Evolutionary conservation across 1,284 basidiomycete species (phyloP), one percentile per base, ranked within the genome.

Genomic region (Sporisorium sorghi): DNA sequence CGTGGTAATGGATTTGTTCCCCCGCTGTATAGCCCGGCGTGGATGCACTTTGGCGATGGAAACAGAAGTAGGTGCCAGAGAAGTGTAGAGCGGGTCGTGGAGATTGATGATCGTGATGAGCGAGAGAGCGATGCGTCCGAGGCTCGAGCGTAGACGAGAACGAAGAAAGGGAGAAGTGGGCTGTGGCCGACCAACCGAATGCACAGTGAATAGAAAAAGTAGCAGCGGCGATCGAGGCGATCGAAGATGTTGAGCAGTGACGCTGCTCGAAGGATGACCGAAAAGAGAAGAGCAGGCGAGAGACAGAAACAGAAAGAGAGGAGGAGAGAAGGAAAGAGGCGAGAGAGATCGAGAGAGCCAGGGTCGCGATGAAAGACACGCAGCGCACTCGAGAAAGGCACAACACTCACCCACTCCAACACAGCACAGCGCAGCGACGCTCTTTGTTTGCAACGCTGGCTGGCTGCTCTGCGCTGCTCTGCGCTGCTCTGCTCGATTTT

Each of bases 341-440:
- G n/a, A n/a, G n/a, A n/a, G n/a, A n/a, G 11, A 35, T 7, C 4
- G 40, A 44, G 49, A 33, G 23, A 60, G 44, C 6, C 15, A 40
- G 51, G 58, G 33, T 59, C 50, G 19, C 44, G 46, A 15, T 30
- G 23, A 57, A 3, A 57, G 26, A 40, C 37, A 49, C 58, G 24
- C 46, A 47, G 15, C 43, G 43, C 32, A n/a, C n/a, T n/a, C n/a
- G n/a, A n/a, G n/a, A 49, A 30, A 33, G 30, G 5, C 33, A 5
- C 35, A 21, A 33, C n/a, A 33, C 30, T 11, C 47, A 48, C 28
- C 30, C 46, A 47, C 5, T 8, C 12, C 5, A 1, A 47, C 46
- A 47, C 28, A 32, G 28, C 4, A 17, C 51, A 53, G n/a, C 40
- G 15, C 26, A 55, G 50, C 50, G 26, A 39, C 3, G 15, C 50